A percentile compares a stretch with the other conserved stretches of the same genome.
phyloP scores from a whole-genome alignment of 306 rosid species.

The Sindora glabra region DNA sequence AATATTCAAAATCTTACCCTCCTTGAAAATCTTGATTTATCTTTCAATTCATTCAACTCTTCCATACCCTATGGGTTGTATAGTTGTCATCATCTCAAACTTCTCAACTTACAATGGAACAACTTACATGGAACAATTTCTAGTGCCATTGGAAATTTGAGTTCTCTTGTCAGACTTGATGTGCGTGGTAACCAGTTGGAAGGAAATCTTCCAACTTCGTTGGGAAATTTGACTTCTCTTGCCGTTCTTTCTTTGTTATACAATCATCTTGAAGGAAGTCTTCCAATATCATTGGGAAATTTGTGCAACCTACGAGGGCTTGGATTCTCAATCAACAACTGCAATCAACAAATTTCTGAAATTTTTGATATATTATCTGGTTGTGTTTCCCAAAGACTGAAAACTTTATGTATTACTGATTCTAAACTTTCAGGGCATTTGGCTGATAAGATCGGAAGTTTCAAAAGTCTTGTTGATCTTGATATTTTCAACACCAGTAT shows the following conservation, averaged over 20 bases:
- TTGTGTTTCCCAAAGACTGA: background rate
- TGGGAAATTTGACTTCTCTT: too few relatives aligned
- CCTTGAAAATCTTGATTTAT: slow-evolving; percentile 13
- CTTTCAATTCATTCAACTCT: accelerated
- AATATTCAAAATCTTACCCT: slow-evolving; percentile 9
- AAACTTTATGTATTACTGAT: accelerated
- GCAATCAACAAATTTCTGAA: background rate
- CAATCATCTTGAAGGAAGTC: too few relatives aligned
- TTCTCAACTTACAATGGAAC: background rate
- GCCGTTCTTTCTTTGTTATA: too few relatives aligned
- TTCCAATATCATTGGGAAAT: too few relatives aligned
- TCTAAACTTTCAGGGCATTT: slow-evolving; percentile 5
- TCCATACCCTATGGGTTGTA: slow-evolving; percentile 2
- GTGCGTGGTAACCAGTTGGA: background rate
- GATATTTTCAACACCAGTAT: background rate
- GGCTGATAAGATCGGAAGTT: background rate
- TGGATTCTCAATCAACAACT: background rate
- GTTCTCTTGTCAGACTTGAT: background rate
- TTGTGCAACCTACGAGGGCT: slow-evolving; percentile 3
- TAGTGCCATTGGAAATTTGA: background rate
- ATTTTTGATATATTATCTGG: background rate
- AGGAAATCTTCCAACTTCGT: background rate
- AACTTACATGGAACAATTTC: background rate
- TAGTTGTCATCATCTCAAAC: background rate
- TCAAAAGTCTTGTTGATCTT: background rate